Evolutionary conservation across 257 asterid species (phyloP).

Genomic region (Nemophila menziesii): DNA sequence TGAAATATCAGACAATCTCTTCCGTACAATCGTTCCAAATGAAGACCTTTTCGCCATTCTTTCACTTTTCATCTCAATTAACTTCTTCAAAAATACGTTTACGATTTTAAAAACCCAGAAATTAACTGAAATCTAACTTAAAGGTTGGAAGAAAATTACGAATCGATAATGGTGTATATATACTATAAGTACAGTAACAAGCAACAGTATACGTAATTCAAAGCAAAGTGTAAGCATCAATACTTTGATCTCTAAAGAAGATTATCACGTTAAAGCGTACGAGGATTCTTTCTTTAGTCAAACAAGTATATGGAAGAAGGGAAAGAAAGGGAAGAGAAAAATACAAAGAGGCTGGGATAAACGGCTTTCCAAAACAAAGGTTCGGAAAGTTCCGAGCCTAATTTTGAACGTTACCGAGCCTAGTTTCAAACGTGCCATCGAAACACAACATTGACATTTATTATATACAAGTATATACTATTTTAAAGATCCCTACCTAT

Average conservation of each 20-base stretch:
- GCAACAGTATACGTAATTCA: not conserved
- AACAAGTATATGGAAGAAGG: constrained; percentile 1
- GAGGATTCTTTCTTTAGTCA: not conserved
- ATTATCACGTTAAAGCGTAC: not conserved
- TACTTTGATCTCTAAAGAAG: not conserved
- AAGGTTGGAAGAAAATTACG: no score
- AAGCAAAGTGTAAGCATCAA: constrained; percentile 1
- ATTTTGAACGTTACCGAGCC: constrained; percentile 9
- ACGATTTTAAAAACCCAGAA: not conserved
- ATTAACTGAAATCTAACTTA: no score
- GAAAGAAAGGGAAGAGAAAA: constrained; percentile 7
- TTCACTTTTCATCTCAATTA: constrained; percentile 41
- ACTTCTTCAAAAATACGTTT: not conserved
- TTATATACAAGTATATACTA: no score
- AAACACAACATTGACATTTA: no score
- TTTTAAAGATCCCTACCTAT: no score
- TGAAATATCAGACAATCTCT: constrained; percentile 68
- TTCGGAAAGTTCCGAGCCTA: constrained; percentile 4
- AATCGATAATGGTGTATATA: not conserved
- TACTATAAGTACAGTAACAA: not conserved
- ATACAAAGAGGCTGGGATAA: constrained; percentile 14
- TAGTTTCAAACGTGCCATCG: no score
- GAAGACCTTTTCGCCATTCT: constrained; percentile 63
- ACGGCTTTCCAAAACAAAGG: constrained; percentile 33
- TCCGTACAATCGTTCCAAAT: constrained; percentile 54